phyloP scores from a whole-genome alignment of 495 filamentous ascomycete genomes.

The Hypoxylon lienhwacheense region DNA sequence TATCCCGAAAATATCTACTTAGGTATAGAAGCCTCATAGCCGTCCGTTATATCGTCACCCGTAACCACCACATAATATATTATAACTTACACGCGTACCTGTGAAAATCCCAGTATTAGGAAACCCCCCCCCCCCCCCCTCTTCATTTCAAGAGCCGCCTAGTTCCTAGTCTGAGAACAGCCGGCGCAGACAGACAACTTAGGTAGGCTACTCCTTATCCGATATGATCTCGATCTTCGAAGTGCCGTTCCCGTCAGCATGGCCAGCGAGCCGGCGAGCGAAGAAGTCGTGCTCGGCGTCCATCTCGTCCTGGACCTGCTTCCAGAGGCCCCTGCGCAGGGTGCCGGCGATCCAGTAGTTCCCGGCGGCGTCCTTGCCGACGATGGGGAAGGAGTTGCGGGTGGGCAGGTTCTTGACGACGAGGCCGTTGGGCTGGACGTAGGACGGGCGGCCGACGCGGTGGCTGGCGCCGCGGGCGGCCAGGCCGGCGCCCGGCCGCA shows the following conservation, averaged over 20 bases:
- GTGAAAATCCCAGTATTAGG: no score
- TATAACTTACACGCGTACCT: no score
- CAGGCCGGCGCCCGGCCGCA: constrained; percentile 16
- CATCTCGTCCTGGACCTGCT: constrained; percentile 40
- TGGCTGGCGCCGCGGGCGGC: constrained; percentile 32
- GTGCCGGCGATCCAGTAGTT: constrained; percentile 53
- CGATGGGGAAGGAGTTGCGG: constrained; percentile 42
- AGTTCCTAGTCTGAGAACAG: not conserved
- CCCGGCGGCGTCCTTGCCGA: constrained; percentile 53
- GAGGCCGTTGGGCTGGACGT: constrained; percentile 42
- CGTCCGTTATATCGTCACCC: no score
- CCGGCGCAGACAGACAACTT: not conserved
- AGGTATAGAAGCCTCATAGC: no score
- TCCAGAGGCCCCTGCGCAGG: constrained; percentile 42
- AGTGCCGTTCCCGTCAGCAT: not conserved
- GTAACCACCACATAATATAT: no score
- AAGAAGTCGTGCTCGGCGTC: constrained; percentile 22
- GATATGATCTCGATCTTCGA: not conserved
- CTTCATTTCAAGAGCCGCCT: no score
- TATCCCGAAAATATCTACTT: no score
- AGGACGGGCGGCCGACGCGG: constrained; percentile 22
- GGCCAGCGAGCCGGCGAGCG: not conserved
- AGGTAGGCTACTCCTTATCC: not conserved
- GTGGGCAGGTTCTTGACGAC: constrained; percentile 32
- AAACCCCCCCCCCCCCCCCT: no score